A percentile compares a stretch with the other conserved stretches of the same genome.
These are phyloP conservation scores for Plasmodium knowlesi DNA, from an alignment of 169 alveolate species.

Conservation along the genomic window DNA sequence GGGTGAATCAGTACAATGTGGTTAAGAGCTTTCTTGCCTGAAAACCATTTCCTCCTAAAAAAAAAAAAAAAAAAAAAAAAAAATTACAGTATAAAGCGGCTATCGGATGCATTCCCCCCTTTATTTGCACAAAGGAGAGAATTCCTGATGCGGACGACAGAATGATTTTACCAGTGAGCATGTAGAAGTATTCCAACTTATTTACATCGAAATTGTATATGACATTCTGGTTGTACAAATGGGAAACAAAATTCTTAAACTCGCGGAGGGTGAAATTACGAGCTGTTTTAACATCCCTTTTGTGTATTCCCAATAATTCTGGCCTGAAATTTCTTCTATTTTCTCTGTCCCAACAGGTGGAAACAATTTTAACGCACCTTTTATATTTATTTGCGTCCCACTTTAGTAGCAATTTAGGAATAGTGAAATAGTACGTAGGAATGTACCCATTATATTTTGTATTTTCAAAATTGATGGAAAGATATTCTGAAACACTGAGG, in stretches of 20 bases:
- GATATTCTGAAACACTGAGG: slow-evolving; percentile 84
- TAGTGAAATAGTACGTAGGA: slow-evolving; percentile 84
- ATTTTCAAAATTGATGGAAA: slow-evolving; percentile 83
- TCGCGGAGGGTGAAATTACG: slow-evolving; percentile 82
- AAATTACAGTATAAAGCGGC: not conserved
- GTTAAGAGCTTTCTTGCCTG: slow-evolving; percentile 83
- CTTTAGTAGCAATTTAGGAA: slow-evolving; percentile 81
- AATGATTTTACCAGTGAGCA: slow-evolving; percentile 80
- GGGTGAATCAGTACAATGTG: slow-evolving; percentile 73
- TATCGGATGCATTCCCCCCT: not conserved
- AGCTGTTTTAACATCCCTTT: slow-evolving; percentile 80
- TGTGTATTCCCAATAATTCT: slow-evolving; percentile 81
- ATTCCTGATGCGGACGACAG: not conserved
- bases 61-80: not conserved
- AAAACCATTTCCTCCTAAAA: slow-evolving; percentile 86
- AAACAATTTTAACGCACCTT: slow-evolving; percentile 79
- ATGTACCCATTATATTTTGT: slow-evolving; percentile 86
- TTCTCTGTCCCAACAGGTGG: slow-evolving; percentile 83
- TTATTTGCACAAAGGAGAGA: not conserved
- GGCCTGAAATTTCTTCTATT: slow-evolving; percentile 82
- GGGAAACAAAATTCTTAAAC: slow-evolving; percentile 80
- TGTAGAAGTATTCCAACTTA: slow-evolving; percentile 84
- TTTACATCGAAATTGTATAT: slow-evolving; percentile 83
- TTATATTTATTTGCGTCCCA: slow-evolving; percentile 81
- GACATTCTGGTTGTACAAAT: slow-evolving; percentile 78